Evolutionary conservation across 768 basidiomycete species (phyloP).

Genomic region (Tulasnella sp.): DNA sequence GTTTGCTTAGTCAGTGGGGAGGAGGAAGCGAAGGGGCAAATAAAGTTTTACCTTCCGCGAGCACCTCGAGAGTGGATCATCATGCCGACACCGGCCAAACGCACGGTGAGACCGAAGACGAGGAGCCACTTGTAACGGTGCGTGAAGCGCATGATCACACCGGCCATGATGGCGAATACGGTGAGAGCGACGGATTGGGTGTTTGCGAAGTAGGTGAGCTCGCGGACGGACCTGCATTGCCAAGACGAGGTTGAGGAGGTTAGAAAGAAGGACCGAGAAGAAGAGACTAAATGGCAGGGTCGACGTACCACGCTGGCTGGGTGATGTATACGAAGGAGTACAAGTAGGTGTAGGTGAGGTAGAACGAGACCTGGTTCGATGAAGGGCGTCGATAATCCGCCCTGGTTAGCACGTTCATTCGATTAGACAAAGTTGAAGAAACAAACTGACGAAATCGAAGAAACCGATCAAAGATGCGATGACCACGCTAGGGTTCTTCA

Average conservation of each 20-base stretch:
- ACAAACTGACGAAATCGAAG: conserved; percentile 52
- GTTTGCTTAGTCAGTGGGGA: too few species aligned
- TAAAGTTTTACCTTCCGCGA: conserved; percentile 34
- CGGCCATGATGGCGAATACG: conserved; percentile 59
- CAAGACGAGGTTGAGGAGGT: conserved; percentile 33
- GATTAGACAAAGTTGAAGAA: neutral
- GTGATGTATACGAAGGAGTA: conserved; percentile 61
- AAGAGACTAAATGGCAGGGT: neutral
- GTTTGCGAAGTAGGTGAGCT: conserved; percentile 61
- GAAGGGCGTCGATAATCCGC: too few species aligned
- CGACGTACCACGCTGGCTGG: conserved; percentile 35
- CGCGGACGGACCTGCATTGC: conserved; percentile 46
- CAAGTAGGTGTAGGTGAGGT: conserved; percentile 66
- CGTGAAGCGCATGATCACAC: conserved; percentile 50
- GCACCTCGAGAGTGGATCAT: conserved; percentile 71
- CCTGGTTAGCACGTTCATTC: too few species aligned
- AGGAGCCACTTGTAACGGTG: conserved; percentile 59
- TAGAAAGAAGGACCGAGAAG: neutral
- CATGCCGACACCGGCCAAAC: conserved; percentile 58
- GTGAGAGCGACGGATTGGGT: conserved; percentile 59
- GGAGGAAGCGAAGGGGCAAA: too few species aligned
- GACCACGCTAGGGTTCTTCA: conserved; percentile 55
- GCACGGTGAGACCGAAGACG: conserved; percentile 54
- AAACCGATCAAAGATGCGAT: conserved; percentile 59
- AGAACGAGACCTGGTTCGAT: conserved; percentile 35